Evolutionary conservation across 495 filamentous ascomycete genomes (phyloP).

Genomic region (Tuber melanosporum): DNA sequence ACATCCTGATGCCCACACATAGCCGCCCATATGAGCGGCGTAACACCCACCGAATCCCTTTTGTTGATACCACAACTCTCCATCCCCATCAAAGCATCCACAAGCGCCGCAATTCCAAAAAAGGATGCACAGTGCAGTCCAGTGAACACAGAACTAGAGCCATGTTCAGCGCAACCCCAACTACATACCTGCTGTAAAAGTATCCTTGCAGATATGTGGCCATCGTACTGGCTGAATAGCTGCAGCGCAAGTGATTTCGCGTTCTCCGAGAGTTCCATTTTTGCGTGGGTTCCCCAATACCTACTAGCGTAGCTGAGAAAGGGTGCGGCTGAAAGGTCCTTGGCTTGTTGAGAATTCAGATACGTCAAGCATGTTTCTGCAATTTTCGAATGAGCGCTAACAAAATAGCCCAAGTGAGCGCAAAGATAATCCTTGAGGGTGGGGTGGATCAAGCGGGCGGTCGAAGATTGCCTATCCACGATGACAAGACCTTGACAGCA

Average conservation of each 20-base stretch:
- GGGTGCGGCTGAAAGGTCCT: neutral
- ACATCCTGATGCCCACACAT: neutral
- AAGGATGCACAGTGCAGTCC: neutral
- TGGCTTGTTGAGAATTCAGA: neutral
- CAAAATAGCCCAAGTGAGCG: neutral
- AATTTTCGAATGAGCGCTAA: neutral
- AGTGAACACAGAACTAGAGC: neutral
- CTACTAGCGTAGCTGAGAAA: neutral
- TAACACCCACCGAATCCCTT: neutral
- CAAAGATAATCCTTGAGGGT: neutral
- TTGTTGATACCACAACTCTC: neutral
- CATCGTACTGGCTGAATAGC: neutral
- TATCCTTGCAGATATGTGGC: neutral
- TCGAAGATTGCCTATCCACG: neutral
- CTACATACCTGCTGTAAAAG: neutral
- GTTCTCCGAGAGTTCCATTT: neutral
- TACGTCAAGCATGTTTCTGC: neutral
- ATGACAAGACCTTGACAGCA: neutral
- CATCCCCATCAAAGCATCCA: neutral
- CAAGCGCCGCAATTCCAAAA: neutral
- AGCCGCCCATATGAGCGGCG: neutral
- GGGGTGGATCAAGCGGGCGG: neutral
- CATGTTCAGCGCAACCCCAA: neutral
- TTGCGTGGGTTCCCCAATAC: neutral
- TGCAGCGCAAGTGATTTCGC: neutral